A percentile compares a stretch with the other conserved stretches of the same genome.
These are phyloP conservation scores for Paraphaeosphaeria sporulosa DNA, from an alignment of 2,329 filamentous ascomycete genomes.

Conservation along the genomic window DNA sequence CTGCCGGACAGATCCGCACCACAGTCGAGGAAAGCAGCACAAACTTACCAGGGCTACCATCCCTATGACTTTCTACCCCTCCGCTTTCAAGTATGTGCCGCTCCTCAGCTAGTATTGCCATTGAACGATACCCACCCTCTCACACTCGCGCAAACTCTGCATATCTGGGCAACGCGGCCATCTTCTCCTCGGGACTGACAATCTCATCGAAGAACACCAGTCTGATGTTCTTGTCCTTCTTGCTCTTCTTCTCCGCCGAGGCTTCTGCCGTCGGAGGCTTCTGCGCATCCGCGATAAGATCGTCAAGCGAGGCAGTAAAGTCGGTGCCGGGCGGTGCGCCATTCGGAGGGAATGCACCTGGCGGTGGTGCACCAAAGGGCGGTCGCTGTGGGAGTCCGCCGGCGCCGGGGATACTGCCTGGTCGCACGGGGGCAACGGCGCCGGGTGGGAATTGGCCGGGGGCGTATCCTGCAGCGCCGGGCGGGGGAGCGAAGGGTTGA, in stretches of 20 bases:
- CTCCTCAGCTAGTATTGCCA: not conserved
- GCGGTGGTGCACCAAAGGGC: conserved; percentile 38
- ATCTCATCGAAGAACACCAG: conserved; percentile 85
- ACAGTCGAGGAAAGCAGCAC: not conserved
- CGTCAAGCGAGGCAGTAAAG: conserved; percentile 56
- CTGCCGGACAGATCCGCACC: not conserved
- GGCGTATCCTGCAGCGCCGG: conserved; percentile 33
- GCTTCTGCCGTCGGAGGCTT: conserved; percentile 50
- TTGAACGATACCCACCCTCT: not conserved
- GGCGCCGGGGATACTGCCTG: conserved; percentile 44
- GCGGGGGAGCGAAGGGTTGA: conserved; percentile 25
- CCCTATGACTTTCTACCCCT: not conserved
- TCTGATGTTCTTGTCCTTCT: conserved; percentile 67
- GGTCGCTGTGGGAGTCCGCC: conserved; percentile 48
- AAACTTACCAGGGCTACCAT: not conserved
- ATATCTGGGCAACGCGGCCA: conserved; percentile 81
- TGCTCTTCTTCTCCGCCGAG: conserved; percentile 60
- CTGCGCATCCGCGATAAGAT: conserved; percentile 59
- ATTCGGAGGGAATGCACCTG: conserved; percentile 25
- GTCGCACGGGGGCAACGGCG: conserved; percentile 23
- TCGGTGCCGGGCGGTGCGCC: conserved; percentile 15
- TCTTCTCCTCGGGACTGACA: conserved; percentile 86
- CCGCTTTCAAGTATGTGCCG: not conserved
- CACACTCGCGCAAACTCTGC: conserved; percentile 51
- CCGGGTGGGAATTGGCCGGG: conserved; percentile 27